Evolutionary conservation across 192 early-diverging fungal species (phyloP).

Genomic region (Gonapodya sp.): DNA sequence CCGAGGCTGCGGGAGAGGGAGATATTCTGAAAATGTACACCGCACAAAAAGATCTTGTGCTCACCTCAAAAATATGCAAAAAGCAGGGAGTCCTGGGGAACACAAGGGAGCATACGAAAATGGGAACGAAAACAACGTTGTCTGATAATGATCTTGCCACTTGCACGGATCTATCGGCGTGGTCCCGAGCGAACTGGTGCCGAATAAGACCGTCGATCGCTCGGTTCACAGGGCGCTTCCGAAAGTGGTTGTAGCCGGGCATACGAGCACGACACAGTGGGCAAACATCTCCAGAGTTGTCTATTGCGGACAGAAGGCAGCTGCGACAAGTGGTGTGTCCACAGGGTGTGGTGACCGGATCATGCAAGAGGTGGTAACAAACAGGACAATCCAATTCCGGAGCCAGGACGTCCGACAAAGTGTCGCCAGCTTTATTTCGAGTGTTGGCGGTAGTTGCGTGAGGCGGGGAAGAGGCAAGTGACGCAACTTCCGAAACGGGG

Average conservation of each 20-base stretch:
- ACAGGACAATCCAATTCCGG: constrained; percentile 51
- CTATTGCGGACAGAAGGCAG: constrained; percentile 47
- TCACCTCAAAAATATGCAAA: constrained; percentile 44
- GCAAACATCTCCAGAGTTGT: constrained; percentile 29
- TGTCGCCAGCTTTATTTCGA: too few species aligned
- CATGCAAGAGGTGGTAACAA: constrained; percentile 36
- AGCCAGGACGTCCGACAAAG: too few species aligned
- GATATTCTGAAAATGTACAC: neutral
- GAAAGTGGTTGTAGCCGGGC: constrained; percentile 16
- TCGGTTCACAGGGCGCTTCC: constrained; percentile 3
- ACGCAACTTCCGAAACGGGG: constrained; percentile 4
- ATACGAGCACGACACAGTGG: constrained; percentile 20
- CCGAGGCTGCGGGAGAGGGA: constrained; percentile 11
- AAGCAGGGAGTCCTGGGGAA: constrained; percentile 48
- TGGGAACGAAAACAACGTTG: constrained; percentile 32
- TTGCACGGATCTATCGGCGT: constrained; percentile 6
- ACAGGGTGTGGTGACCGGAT: constrained; percentile 54
- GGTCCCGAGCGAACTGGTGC: neutral
- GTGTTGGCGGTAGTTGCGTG: too few species aligned
- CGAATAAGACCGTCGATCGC: neutral
- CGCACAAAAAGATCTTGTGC: neutral
- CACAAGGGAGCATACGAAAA: constrained; percentile 45
- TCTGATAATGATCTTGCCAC: constrained; percentile 22
- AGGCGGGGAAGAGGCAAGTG: too few species aligned
- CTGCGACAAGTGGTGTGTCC: constrained; percentile 56